Evolutionary conservation across 73 alveolate genomes (phyloP).

Genomic region (Paramecium octaurelia): DNA sequence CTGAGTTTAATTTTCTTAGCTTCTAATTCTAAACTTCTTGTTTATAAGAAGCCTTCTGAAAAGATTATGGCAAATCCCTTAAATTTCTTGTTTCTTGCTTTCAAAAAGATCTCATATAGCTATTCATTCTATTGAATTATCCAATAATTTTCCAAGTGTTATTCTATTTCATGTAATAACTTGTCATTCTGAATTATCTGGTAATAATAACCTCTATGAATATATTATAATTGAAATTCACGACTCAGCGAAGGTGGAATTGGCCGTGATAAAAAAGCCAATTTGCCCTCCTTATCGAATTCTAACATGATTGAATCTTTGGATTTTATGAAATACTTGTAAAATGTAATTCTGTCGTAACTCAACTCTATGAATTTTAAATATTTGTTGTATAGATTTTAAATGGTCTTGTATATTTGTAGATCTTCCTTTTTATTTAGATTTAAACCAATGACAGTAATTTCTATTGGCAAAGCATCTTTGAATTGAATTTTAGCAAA

Average conservation of each 20-base stretch:
- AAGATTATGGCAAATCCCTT: slow-evolving; percentile 31
- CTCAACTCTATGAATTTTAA: background rate
- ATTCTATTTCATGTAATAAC: background rate
- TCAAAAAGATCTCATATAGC: background rate
- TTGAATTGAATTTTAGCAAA: background rate
- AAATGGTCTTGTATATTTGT: background rate
- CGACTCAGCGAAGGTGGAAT: background rate
- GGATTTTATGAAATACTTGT: background rate
- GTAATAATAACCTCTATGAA: background rate
- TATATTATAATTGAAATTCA: background rate
- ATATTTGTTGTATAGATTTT: background rate
- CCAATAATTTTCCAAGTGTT: slow-evolving; percentile 5
- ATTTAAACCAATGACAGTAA: background rate
- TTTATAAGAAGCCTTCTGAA: background rate
- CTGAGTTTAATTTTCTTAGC: background rate
- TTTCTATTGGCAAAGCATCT: slow-evolving; percentile 5
- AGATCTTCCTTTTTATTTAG: background rate
- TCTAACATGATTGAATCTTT: slow-evolving; percentile 6
- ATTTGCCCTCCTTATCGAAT: background rate
- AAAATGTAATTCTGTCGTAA: slow-evolving; percentile 1
- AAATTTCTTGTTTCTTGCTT: background rate
- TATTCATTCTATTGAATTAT: background rate
- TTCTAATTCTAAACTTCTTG: background rate
- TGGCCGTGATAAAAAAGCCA: background rate
- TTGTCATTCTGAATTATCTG: background rate